Conservation (phyloP, 768 basidiomycete genomes). For the Pisolithus microcarpus region DNA sequence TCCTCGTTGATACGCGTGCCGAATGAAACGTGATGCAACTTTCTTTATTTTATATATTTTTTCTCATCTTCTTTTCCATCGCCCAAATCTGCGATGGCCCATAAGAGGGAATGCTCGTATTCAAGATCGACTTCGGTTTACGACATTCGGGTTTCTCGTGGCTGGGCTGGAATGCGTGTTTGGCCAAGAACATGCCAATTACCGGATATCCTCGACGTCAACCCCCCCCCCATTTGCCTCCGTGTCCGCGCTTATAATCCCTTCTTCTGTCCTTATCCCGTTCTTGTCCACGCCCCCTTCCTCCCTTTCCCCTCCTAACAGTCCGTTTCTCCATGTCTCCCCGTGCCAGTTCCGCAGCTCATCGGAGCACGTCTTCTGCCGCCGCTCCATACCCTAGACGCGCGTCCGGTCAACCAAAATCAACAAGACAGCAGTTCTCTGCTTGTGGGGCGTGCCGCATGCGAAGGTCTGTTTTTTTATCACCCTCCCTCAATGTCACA, state of each 20-base stretch:
- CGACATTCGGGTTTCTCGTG: conserved; percentile 31
- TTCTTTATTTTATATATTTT: not conserved
- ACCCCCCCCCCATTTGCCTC: conserved; percentile 11
- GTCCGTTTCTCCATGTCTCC: conserved; percentile 47
- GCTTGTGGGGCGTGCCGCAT: conserved; percentile 92
- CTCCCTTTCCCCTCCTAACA: conserved; percentile 25
- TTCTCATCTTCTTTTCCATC: not conserved
- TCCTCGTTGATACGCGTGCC: no score
- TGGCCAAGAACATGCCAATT: conserved; percentile 15
- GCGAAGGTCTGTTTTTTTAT: conserved; percentile 49
- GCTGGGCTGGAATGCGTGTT: conserved; percentile 19
- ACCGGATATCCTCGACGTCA: conserved; percentile 26
- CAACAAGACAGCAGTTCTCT: conserved; percentile 79
- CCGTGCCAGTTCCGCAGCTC: conserved; percentile 35
- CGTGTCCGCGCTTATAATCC: conserved; percentile 15
- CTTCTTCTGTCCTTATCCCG: conserved; percentile 6
- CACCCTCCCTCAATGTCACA: not conserved
- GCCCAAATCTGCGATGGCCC: conserved; percentile 6
- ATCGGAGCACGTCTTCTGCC: conserved; percentile 20
- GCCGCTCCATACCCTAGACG: conserved; percentile 38
- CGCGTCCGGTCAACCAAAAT: conserved; percentile 58
- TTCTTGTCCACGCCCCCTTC: conserved; percentile 9
- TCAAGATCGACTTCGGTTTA: conserved; percentile 26
- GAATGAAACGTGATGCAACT: no score
- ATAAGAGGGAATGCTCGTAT: conserved; percentile 15